Base-by-base conservation (phyloP, 371 early-diverging fungal species). In the Coemansia sp. region DNA sequence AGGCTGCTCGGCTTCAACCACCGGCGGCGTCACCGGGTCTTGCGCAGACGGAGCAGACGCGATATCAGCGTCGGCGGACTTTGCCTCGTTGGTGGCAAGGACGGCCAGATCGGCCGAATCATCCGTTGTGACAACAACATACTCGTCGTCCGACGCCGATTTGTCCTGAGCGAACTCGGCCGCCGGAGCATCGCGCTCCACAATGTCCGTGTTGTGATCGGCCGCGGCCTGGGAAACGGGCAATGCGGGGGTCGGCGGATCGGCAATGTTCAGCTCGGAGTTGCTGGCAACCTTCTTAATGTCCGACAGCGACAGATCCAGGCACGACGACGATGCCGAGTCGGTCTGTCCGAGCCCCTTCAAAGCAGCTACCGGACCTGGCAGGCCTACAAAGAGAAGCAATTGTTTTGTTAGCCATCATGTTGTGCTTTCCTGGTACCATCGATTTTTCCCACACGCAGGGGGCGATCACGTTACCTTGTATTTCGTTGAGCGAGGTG, bases 251-350 rank as follows among this genome's bases (percentile, higher is more conserved):
- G 31, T 62, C 49, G 31, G 63, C 34, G 4, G 39, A 26, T 26
- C 26, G 47, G 11, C 35, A 8, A 36, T 57, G 53, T 45, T 9
- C 26, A n/a, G 54, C 8, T 41, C 43, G 16, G 42, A 7, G n/a
- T 20, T 33, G 47, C 31, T 36, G 30, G 58, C 16, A 16, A 59
- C 57, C 9, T 50, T 52, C 48, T 68, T 45, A 36, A 72, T 57
- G 34, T 72, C 72, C 10, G 72, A 68, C 20, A 72, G 64, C 11
- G 64, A 43, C 31, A 72, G 64, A 53, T 72, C 72, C 16, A 63
- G 51, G 30, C 68, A 72, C 14, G 72, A 63, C 4, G 72, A 72
- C 10, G 38, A 50, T 5, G 72, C 72, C 47, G 72, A 68, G 14
- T 63, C 63, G 12, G 49, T 34, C 39, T 63, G 59, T 40, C 49